Evolutionary conservation across 2,329 filamentous ascomycete genomes (phyloP), one percentile per base, ranked within the genome.

Genomic region (Gaeumannomyces sp.): DNA sequence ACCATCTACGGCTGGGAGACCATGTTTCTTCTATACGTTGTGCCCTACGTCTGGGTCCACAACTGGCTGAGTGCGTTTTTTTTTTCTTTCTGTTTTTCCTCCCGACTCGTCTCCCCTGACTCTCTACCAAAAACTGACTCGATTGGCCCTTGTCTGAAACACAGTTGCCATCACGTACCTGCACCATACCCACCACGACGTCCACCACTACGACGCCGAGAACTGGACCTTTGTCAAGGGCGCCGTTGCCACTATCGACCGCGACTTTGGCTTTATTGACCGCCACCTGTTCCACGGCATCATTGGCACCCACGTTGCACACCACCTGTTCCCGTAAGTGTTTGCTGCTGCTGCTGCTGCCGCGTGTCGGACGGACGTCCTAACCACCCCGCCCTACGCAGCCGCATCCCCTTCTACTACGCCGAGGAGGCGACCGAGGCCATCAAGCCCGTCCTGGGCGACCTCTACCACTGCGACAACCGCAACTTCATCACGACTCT

Each of bases 21-120:
- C 59, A 80, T 87, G 22, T 76, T 83, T 64, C 76, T 87, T 60
- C 76, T 89, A 22, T 90, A 89, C 73, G 78, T 80, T 33, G 79
- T 88, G 50, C 88, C 89, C 22, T 91, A 89, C 74, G 77, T 97
- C 67, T 97, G 94, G 94, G 93, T 97, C 64, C 96, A 98, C 86
- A 93, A 97, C 86, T 98, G 94, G 94, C 90, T 98, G 66, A 91
- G 92, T 95, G 89, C 84, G 90, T 84, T 10, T 60, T n/a, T 13
- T 33, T 28, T 45, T 60, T 33, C 60, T 58, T 31, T 10, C 11
- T 8, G 7, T 13, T 33, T 28, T 38, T 59, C 33, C 61, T 29
- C 28, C 53, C 53, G 45, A 64, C 29, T 59, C 53, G 59, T 50
- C 28, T 45, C 45, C 45, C 45, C 7, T n/a, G 45, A n/a, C 45